Conservation (phyloP, 2,329 filamentous ascomycete species). For the Hirsutella minnesotensis region DNA sequence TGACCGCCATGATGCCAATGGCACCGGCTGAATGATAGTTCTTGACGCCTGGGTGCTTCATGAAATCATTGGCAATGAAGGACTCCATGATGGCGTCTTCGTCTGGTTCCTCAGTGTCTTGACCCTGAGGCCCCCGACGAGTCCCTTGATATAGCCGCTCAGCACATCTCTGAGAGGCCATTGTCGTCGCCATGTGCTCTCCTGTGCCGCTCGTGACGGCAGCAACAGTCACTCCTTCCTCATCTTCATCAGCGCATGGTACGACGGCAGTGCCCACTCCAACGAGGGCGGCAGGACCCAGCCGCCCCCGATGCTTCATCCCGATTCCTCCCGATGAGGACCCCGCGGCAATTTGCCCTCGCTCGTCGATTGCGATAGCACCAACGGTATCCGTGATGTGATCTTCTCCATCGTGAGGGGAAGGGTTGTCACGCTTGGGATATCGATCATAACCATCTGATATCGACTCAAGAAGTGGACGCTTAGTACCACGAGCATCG, state of each 20-base stretch:
- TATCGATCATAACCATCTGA: conserved; percentile 3
- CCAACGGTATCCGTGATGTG: conserved; percentile 86
- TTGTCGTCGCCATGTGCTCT: conserved; percentile 94
- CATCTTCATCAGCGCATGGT: conserved; percentile 61
- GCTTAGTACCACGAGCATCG: conserved; percentile 20
- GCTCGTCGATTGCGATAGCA: conserved; percentile 80
- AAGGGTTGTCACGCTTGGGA: conserved; percentile 10
- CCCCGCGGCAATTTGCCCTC: conserved; percentile 81
- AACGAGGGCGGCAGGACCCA: conserved; percentile 86
- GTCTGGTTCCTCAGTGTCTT: conserved; percentile 55
- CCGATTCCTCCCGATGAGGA: conserved; percentile 96
- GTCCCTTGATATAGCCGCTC: conserved; percentile 69
- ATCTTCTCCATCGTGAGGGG: conserved; percentile 34
- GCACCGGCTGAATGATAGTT: conserved; percentile 73
- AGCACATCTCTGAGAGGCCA: conserved; percentile 79
- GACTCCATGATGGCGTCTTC: conserved; percentile 63
- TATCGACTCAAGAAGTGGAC: conserved; percentile 11
- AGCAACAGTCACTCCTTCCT: conserved; percentile 59
- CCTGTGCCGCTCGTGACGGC: conserved; percentile 89
- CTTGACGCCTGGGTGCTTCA: conserved; percentile 76
- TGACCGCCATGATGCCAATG: conserved; percentile 83
- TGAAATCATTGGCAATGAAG: conserved; percentile 84
- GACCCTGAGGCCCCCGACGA: conserved; percentile 46
- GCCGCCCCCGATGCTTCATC: conserved; percentile 89
- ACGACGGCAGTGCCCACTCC: conserved; percentile 84